Conservation (phyloP, 257 asterid genomes). For the Solanum chiquidenum region DNA sequence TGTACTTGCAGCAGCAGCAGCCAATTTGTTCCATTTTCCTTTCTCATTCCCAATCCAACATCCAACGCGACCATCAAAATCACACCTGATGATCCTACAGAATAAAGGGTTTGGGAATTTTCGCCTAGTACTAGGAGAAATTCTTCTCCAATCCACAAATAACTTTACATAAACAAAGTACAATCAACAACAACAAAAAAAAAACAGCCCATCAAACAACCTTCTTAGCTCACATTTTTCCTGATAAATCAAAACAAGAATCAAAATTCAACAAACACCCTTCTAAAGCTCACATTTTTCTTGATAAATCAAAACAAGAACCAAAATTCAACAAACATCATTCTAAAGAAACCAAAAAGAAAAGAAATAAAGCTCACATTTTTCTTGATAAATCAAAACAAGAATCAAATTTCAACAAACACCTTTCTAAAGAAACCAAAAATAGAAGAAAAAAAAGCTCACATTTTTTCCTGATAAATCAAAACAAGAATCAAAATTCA, state of each 20-base stretch:
- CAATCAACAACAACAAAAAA: neutral
- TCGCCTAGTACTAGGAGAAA: constrained; percentile 30
- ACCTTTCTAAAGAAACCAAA: neutral
- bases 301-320: neutral
- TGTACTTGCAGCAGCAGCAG: constrained; percentile 12
- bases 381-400: neutral
- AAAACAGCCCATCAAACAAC: neutral
- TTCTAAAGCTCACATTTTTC: neutral
- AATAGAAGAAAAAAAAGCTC: neutral
- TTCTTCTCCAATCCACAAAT: constrained; percentile 33
- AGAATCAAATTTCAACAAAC: neutral
- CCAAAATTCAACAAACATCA: neutral
- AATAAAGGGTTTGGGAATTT: constrained; percentile 52
- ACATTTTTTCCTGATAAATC: neutral
- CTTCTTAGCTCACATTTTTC: neutral
- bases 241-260: neutral
- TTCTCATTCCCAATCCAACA: constrained; percentile 49
- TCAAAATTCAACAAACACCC: neutral
- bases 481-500: neutral
- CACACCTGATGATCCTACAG: constrained; percentile 66
- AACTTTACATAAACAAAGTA: constrained; percentile 26
- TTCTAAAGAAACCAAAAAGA: neutral
- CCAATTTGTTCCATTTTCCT: constrained; percentile 21
- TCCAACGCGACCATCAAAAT: constrained; percentile 46
- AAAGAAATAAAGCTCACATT: neutral